Conservation (phyloP, 345 rosid genomes). For the Brassica carinata region DNA sequence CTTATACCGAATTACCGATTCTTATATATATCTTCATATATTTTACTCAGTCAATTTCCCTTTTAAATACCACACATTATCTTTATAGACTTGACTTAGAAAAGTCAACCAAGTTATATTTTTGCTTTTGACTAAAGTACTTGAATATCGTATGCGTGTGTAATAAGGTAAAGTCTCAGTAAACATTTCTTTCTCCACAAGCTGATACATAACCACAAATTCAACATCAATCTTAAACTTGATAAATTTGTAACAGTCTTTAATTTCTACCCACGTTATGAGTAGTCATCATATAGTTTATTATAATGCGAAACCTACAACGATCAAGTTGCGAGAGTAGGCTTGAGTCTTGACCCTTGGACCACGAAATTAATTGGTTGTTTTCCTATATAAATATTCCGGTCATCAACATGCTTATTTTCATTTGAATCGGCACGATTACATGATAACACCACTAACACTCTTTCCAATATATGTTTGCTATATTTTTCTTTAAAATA, state of each 20-base stretch:
- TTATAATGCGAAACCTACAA: neutral
- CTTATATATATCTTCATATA: neutral
- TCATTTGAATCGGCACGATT: slow-evolving; percentile 1
- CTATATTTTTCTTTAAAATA: too few relatives aligned
- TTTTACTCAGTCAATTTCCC: neutral
- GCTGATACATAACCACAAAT: neutral
- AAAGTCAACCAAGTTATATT: slow-evolving; percentile 7
- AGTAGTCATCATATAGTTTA: neutral
- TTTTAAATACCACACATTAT: neutral
- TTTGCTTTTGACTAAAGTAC: slow-evolving; percentile 1
- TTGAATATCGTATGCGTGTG: neutral
- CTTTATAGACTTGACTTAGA: slow-evolving; percentile 2
- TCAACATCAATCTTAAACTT: neutral
- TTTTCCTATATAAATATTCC: neutral
- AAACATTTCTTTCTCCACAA: neutral
- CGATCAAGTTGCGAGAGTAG: neutral
- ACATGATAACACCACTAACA: neutral
- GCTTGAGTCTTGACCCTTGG: neutral
- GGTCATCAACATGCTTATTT: slow-evolving; percentile 6
- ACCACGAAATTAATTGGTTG: neutral
- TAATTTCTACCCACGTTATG: neutral
- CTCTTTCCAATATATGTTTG: too few relatives aligned
- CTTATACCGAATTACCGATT: neutral
- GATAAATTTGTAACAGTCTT: neutral
- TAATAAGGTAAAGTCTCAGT: neutral